These are phyloP conservation scores for Auxenochlorella protothecoides DNA, from an alignment of 139 green algal species.

Conservation along the genomic window DNA sequence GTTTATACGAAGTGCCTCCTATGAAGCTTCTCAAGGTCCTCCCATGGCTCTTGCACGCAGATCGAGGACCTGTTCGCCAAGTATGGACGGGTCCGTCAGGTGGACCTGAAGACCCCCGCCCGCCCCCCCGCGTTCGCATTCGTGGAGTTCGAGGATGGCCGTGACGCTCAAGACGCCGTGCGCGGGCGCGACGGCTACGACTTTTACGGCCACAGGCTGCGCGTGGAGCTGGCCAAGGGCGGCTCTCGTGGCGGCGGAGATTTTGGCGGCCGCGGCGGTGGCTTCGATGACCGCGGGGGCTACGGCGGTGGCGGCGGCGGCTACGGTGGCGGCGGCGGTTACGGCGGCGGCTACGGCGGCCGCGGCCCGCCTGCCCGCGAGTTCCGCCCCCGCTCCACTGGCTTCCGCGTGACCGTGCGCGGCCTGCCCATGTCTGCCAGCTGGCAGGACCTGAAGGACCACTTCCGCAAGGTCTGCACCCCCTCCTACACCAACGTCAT, in stretches of 20 bases:
- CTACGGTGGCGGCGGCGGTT: neutral
- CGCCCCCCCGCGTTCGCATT: slow-evolving; percentile 78
- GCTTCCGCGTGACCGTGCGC: slow-evolving; percentile 62
- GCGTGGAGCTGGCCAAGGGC: slow-evolving; percentile 52
- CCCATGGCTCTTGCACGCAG: neutral
- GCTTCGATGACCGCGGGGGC: neutral
- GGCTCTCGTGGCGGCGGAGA: slow-evolving; percentile 5
- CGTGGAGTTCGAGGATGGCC: slow-evolving; percentile 70
- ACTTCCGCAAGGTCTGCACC: slow-evolving; percentile 51
- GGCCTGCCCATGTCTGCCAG: slow-evolving; percentile 67
- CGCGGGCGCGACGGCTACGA: slow-evolving; percentile 77
- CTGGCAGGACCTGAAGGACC: slow-evolving; percentile 94
- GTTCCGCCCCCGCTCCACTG: slow-evolving; percentile 27
- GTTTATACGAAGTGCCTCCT: no score
- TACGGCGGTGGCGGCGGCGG: slow-evolving; percentile 1
- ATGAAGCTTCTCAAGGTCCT: no score
- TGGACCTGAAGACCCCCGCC: slow-evolving; percentile 78
- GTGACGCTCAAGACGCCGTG: slow-evolving; percentile 81
- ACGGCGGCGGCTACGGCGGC: slow-evolving; percentile 7
- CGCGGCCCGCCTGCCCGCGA: slow-evolving; percentile 3
- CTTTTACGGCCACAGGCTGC: slow-evolving; percentile 65
- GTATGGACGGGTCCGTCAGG: slow-evolving; percentile 68
- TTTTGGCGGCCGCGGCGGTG: neutral
- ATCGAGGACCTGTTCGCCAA: slow-evolving; percentile 81
- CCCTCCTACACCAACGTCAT: slow-evolving; percentile 63